Conservation (phyloP, 352 stramenopile species). For the Globisporangium alternatum region DNA sequence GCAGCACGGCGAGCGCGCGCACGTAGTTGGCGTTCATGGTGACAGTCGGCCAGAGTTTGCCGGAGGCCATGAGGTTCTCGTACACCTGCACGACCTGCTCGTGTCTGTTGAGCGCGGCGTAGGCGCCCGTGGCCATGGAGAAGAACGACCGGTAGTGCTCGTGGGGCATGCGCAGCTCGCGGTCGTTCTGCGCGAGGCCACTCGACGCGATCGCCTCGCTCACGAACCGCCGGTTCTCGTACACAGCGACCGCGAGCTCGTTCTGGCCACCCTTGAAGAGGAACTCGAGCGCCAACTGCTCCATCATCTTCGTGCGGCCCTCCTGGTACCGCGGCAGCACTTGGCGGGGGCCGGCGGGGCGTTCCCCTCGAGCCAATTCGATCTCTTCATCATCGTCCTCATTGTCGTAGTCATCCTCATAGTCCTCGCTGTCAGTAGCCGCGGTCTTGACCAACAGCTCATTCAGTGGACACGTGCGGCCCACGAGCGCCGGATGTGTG, state of each 20-base stretch:
- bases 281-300: conserved; percentile 16
- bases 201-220: neutral
- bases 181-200: conserved; percentile 13
- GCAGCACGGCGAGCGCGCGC: conserved; percentile 14
- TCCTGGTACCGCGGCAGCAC: conserved; percentile 11
- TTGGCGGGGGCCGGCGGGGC: neutral
- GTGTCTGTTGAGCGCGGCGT: conserved; percentile 9
- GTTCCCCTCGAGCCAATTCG: neutral
- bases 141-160: conserved; percentile 20
- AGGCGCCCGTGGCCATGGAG: conserved; percentile 18
- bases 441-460: neutral
- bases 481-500: conserved; percentile 10
- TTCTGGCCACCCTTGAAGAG: conserved; percentile 8
- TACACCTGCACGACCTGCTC: conserved; percentile 12
- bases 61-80: neutral
- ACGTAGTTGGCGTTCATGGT: conserved; percentile 21
- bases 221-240: conserved; percentile 14
- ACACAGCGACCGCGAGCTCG: conserved; percentile 14
- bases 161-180: conserved; percentile 6
- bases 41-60: conserved; percentile 15
- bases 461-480: neutral
- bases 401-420: neutral
- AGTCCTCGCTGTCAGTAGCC: neutral
- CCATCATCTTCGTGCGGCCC: conserved; percentile 14
- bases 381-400: neutral